Conservation (phyloP, 1,284 basidiomycete species). For the Meira miltonrushii region DNA sequence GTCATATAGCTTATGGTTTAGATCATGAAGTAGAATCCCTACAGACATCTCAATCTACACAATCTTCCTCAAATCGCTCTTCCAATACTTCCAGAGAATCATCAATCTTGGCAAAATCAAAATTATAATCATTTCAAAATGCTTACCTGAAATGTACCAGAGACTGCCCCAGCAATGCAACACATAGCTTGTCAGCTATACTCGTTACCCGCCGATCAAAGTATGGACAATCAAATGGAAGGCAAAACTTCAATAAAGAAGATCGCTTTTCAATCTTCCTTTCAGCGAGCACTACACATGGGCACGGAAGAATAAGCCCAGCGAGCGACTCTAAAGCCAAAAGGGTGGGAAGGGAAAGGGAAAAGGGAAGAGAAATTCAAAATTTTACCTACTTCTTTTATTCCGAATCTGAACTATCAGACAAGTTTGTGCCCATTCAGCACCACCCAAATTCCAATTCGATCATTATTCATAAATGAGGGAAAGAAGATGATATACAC, state of each 20-base stretch:
- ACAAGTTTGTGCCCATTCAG: neutral
- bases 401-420: neutral
- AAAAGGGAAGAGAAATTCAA: neutral
- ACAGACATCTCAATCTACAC: too few relatives aligned
- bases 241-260: neutral
- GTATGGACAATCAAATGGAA: neutral
- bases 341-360: neutral
- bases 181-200: too few relatives aligned
- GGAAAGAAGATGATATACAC: neutral
- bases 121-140: too few relatives aligned
- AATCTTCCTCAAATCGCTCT: too few relatives aligned
- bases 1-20: too few relatives aligned
- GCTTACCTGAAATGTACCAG: too few relatives aligned
- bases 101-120: too few relatives aligned
- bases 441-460: neutral
- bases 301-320: slow-evolving; percentile 2
- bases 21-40: too few relatives aligned
- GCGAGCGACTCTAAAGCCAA: slow-evolving; percentile 9
- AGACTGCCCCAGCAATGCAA: too few relatives aligned
- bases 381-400: neutral
- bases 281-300: slow-evolving; percentile 6
- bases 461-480: neutral
- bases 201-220: too few relatives aligned
- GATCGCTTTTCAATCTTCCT: slow-evolving; percentile 1
- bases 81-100: too few relatives aligned